Conservation (phyloP, 2,329 filamentous ascomycete species). For the Colletotrichum sublineola region DNA sequence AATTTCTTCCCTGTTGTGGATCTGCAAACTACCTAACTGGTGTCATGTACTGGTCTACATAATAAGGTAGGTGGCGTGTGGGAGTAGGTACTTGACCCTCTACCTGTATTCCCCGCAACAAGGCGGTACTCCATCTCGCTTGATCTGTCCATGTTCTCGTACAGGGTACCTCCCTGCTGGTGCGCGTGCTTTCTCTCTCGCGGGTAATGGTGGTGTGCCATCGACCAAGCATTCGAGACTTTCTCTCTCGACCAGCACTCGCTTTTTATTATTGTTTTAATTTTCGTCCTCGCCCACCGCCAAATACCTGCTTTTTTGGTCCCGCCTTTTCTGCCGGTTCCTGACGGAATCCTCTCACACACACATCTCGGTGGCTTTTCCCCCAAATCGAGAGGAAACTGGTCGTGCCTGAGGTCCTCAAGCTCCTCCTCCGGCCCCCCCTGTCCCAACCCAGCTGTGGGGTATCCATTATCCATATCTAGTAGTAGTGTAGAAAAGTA, state of each 20-base stretch:
- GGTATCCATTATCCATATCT: slow-evolving; percentile 25
- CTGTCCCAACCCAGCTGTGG: neutral
- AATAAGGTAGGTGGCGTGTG: neutral
- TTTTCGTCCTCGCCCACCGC: slow-evolving; percentile 5
- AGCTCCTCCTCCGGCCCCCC: neutral
- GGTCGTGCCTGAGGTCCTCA: neutral
- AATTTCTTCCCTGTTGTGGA: slow-evolving; percentile 37
- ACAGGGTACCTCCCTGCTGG: neutral
- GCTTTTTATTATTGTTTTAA: slow-evolving; percentile 11
- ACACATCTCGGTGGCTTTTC: slow-evolving; percentile 4
- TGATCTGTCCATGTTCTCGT: neutral
- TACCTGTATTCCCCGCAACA: neutral
- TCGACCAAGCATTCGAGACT: slow-evolving; percentile 30
- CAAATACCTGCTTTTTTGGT: no score
- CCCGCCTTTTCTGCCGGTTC: neutral
- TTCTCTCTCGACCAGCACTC: slow-evolving; percentile 7
- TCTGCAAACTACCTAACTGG: neutral
- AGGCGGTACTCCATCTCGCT: neutral
- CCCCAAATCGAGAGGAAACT: neutral
- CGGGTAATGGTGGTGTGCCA: slow-evolving; percentile 1
- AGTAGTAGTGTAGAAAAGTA: slow-evolving; percentile 19
- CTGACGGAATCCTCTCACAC: slow-evolving; percentile 17
- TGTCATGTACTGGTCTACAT: neutral
- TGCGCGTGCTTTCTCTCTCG: neutral
- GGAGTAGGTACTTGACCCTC: neutral